Percentiles rank a stretch among this genome's conserved stretches.
Conservation (phyloP, 2,329 filamentous ascomycete species). For the Septoria linicola region DNA sequence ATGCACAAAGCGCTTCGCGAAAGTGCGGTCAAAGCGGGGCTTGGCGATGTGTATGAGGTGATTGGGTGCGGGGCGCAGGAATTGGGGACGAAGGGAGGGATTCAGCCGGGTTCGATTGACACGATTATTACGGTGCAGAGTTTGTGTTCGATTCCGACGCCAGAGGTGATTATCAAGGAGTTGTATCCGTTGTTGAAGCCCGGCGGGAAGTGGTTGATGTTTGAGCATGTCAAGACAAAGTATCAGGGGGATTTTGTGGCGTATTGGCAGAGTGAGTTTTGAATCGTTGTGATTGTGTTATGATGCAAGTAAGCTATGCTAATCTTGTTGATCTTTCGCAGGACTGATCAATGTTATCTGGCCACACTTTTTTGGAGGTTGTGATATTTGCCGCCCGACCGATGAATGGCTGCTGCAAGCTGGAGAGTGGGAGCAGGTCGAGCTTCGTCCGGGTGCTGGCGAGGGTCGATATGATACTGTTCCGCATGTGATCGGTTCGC, state of each 20-base stretch:
- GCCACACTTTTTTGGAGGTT: constrained; percentile 40
- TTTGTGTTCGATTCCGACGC: constrained; percentile 63
- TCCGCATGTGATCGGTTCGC: constrained; percentile 37
- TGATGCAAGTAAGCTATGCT: neutral
- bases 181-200: constrained; percentile 60
- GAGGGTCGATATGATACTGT: constrained; percentile 39
- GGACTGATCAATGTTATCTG: constrained; percentile 37
- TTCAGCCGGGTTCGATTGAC: constrained; percentile 56
- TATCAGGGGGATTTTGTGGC: constrained; percentile 35
- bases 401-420: constrained; percentile 39
- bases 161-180: constrained; percentile 54
- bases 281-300: neutral
- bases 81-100: constrained; percentile 45
- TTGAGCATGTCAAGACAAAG: constrained; percentile 57
- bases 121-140: constrained; percentile 61
- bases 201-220: constrained; percentile 63
- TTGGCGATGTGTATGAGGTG: constrained; percentile 60
- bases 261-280: constrained; percentile 40
- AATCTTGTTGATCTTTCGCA: constrained; percentile 20
- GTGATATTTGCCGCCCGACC: constrained; percentile 37
- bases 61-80: constrained; percentile 63
- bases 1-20: constrained; percentile 52
- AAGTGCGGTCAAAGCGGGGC: constrained; percentile 52
- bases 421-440: constrained; percentile 39
- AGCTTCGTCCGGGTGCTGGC: constrained; percentile 32